Conservation (phyloP, 345 rosid genomes). For the Corchorus capsularis region DNA sequence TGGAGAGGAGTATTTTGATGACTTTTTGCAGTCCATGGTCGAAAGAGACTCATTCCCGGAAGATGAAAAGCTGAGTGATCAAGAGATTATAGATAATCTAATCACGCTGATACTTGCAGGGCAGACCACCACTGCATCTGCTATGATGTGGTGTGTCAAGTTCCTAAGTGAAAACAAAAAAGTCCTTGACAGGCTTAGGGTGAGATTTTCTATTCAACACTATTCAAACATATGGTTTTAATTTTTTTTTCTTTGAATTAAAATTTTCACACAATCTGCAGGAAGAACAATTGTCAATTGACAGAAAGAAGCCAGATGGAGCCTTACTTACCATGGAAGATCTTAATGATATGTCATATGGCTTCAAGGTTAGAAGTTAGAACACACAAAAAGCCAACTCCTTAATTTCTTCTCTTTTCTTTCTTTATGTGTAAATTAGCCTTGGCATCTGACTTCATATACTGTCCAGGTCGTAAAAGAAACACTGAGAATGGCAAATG, state of each 20-base stretch:
- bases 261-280: slow-evolving; percentile 20
- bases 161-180: slow-evolving; percentile 47
- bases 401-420: background rate
- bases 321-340: slow-evolving; percentile 44
- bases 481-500: slow-evolving; percentile 65
- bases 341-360: slow-evolving; percentile 53
- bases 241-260: too few relatives aligned
- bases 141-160: slow-evolving; percentile 70
- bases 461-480: slow-evolving; percentile 56
- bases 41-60: slow-evolving; percentile 43
- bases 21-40: slow-evolving; percentile 54
- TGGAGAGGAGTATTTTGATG: slow-evolving; percentile 36
- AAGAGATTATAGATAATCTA: slow-evolving; percentile 58
- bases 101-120: slow-evolving; percentile 60
- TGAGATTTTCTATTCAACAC: slow-evolving; percentile 18
- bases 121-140: slow-evolving; percentile 63
- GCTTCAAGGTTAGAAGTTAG: slow-evolving; percentile 52
- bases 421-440: background rate
- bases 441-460: background rate
- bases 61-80: slow-evolving; percentile 49
- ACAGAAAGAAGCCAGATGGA: slow-evolving; percentile 35
- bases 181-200: slow-evolving; percentile 52
- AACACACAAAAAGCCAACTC: background rate
- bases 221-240: too few relatives aligned
- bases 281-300: slow-evolving; percentile 51